Percentiles rank a stretch among this genome's conserved stretches.
Conservation (phyloP, 345 rosid species). For the Brassica incana region DNA sequence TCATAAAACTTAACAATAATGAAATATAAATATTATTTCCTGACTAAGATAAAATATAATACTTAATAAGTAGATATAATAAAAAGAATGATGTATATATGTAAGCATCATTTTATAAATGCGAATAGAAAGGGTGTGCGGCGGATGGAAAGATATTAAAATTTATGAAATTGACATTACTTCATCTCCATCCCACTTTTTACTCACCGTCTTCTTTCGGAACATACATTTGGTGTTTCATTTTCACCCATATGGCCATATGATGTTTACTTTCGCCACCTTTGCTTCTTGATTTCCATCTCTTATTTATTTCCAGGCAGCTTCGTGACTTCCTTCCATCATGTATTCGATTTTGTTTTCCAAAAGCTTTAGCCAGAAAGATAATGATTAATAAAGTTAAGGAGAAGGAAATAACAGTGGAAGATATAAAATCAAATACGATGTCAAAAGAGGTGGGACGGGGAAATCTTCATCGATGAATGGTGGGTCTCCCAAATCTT, state of each 20-base stretch:
- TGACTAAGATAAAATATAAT: neutral
- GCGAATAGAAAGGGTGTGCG: neutral
- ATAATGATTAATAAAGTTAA: conserved; percentile 16
- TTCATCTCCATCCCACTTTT: neutral
- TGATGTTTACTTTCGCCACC: neutral
- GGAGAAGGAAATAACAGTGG: conserved; percentile 19
- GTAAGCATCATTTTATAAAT: neutral
- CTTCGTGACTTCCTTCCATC: neutral
- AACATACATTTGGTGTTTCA: neutral
- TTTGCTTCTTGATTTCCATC: neutral
- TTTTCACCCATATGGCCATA: neutral
- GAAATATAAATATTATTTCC: neutral
- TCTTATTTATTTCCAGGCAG: neutral
- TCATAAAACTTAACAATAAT: neutral
- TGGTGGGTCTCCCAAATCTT: conserved; percentile 43
- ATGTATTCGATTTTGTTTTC: neutral
- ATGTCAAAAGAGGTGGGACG: conserved; percentile 31
- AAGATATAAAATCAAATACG: neutral
- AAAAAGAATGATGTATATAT: neutral
- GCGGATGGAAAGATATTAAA: neutral
- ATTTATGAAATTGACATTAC: neutral
- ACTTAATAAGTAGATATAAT: neutral
- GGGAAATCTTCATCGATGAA: conserved; percentile 33
- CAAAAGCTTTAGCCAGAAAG: conserved; percentile 8
- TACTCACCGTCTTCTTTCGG: neutral